Percentiles rank a stretch among this genome's conserved stretches.
phyloP scores from a whole-genome alignment of 495 filamentous ascomycete genomes.

The Aspergillus mulundensis region DNA sequence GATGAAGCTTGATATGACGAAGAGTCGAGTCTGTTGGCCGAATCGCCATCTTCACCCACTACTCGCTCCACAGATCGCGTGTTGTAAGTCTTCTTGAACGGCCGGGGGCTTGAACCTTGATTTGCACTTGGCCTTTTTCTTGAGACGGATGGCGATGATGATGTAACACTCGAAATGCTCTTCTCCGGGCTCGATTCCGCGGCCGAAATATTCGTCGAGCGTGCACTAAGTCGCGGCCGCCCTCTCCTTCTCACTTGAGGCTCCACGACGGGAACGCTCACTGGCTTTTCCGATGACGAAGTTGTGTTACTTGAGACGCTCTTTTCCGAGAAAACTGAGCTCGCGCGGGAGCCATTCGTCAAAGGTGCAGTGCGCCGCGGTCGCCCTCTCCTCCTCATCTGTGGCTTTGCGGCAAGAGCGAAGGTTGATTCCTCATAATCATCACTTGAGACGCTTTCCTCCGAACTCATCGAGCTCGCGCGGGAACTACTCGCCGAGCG shows the following conservation, averaged over 20 bases:
- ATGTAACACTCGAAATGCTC: conserved; percentile 26
- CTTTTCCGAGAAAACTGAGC: conserved; percentile 14
- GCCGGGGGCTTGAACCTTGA: conserved; percentile 15
- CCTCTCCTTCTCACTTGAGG: conserved; percentile 3
- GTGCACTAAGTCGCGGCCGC: conserved; percentile 6
- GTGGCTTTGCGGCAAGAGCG: conserved; percentile 1
- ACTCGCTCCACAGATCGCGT: conserved; percentile 5
- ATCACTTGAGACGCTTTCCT: background rate
- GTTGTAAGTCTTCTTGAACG: conserved; percentile 26
- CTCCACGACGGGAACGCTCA: background rate
- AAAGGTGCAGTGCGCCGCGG: conserved; percentile 13
- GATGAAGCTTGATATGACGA: background rate
- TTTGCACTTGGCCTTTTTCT: conserved; percentile 21
- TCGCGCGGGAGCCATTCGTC: conserved; percentile 6
- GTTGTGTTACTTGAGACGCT: conserved; percentile 19
- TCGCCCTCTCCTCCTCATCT: conserved; percentile 3
- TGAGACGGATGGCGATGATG: conserved; percentile 28
- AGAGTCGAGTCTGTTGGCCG: background rate
- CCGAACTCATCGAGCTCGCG: background rate
- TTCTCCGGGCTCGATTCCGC: conserved; percentile 17
- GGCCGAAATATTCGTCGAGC: conserved; percentile 14
- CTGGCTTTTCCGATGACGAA: no score
- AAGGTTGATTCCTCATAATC: background rate
- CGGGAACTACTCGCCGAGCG: conserved; percentile 1
- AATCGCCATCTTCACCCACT: background rate